Percentiles rank a stretch among this genome's conserved stretches.
phyloP scores from a whole-genome alignment of 495 filamentous ascomycete species.

The Jackrogersella minutella region DNA sequence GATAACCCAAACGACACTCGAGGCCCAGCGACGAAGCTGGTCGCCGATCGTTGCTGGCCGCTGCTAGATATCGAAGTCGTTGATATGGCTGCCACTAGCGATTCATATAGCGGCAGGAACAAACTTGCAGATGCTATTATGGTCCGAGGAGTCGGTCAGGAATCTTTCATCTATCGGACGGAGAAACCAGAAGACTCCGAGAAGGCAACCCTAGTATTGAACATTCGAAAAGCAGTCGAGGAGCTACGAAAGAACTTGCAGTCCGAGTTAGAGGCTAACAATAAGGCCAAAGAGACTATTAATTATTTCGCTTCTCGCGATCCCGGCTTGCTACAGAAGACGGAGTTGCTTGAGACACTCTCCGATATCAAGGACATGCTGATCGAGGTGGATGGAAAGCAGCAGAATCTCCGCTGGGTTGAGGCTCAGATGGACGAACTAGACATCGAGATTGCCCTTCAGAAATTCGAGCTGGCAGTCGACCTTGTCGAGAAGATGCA shows the following conservation, averaged over 20 bases:
- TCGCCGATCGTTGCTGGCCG: constrained; percentile 95
- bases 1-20: constrained; percentile 70
- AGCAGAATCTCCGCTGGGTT: constrained; percentile 94
- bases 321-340: constrained; percentile 74
- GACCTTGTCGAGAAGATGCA: constrained; percentile 82
- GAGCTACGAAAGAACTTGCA: constrained; percentile 84
- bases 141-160: constrained; percentile 81
- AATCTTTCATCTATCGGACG: constrained; percentile 91
- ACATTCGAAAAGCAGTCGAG: constrained; percentile 90
- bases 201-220: constrained; percentile 80
- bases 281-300: constrained; percentile 79
- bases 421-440: constrained; percentile 95
- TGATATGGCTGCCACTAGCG: constrained; percentile 75
- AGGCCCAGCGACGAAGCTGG: constrained; percentile 76
- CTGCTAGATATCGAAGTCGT: constrained; percentile 92
- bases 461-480: constrained; percentile 87
- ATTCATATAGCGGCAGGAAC: constrained; percentile 64
- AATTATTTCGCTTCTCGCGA: constrained; percentile 81
- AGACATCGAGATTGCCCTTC: constrained; percentile 93
- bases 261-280: constrained; percentile 81
- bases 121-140: constrained; percentile 87
- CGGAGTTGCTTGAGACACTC: constrained; percentile 71
- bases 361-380: constrained; percentile 79
- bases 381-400: constrained; percentile 95
- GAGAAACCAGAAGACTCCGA: constrained; percentile 76